Percentiles rank a stretch among this genome's conserved stretches.
Conservation (phyloP, 2,329 filamentous ascomycete genomes). For the Nemania sp. region DNA sequence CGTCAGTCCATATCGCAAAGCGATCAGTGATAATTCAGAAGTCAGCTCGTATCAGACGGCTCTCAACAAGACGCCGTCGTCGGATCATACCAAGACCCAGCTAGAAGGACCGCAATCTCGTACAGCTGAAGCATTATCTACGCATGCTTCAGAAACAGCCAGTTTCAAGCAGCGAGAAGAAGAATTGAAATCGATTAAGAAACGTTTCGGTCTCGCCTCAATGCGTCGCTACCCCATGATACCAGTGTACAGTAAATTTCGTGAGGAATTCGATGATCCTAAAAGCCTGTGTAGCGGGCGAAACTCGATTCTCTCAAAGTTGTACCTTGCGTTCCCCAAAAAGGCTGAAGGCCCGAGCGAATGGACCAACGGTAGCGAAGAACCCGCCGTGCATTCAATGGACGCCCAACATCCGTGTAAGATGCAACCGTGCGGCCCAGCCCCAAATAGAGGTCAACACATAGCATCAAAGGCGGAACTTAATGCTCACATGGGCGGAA, state of each 20-base stretch:
- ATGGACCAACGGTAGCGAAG: slow-evolving; percentile 8
- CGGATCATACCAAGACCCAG: slow-evolving; percentile 15
- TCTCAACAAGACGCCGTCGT: slow-evolving; percentile 27
- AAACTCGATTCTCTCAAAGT: slow-evolving; percentile 42
- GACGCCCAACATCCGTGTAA: background rate
- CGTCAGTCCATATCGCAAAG: slow-evolving; percentile 22
- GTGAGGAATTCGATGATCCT: slow-evolving; percentile 44
- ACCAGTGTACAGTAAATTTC: slow-evolving; percentile 46
- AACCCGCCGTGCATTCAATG: background rate
- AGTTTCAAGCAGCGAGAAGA: slow-evolving; percentile 45
- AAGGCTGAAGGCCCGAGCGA: slow-evolving; percentile 34
- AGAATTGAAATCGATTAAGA: slow-evolving; percentile 45
- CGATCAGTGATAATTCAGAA: slow-evolving; percentile 32
- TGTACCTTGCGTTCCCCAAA: slow-evolving; percentile 42
- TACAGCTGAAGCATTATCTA: slow-evolving; percentile 27
- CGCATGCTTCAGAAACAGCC: slow-evolving; percentile 41
- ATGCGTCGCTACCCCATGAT: slow-evolving; percentile 36
- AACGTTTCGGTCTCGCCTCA: slow-evolving; percentile 45
- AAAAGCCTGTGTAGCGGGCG: slow-evolving; percentile 23
- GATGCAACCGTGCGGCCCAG: background rate
- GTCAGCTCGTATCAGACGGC: slow-evolving; percentile 38
- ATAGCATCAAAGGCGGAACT: background rate
- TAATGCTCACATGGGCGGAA: slow-evolving; percentile 6
- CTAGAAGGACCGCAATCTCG: slow-evolving; percentile 14
- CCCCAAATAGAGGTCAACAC: background rate